Base-by-base conservation (phyloP, 2,329 filamentous ascomycete genomes). In the Grosmannia penicillata region DNA sequence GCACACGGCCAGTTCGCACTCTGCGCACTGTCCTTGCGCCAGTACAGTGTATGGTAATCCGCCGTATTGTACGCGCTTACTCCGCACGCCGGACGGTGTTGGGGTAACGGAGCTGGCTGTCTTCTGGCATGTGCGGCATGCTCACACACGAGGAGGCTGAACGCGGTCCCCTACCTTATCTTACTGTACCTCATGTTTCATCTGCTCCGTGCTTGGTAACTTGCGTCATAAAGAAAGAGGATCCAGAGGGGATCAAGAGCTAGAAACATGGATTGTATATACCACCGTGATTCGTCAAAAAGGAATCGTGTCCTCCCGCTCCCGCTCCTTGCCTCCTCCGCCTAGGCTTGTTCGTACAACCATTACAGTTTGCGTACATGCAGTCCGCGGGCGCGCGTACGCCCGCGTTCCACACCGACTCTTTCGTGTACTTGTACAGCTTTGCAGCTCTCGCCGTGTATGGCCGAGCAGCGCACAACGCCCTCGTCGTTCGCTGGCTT, bases 261-360 rank as follows among this genome's bases (percentile, higher is more conserved):
- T 21, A 36, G 27, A 31, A 37, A 37, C 35, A 37, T 37, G 35
- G 27, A 28, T 21, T 24, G 35, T 37, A 37, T 37, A 37, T 27
- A 37, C 27, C 30, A 27, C 35, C 35, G 35, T 30, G 26, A 30
- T 37, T 30, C 35, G 35, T 30, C 19, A 21, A 21, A n/a, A 30
- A 37, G 21, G 13, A 22, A 19, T n/a, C 19, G 30, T 27, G 35
- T 10, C 27, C 21, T 23, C 35, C 27, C 30, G 11, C 26, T 30
- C 35, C 26, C 25, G 28, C 34, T 28, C 28, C 28, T 36, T 10
- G 18, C n/a, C n/a, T 15, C 34, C 24, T 25, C 33, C 33, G 24
- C 21, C 24, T n/a, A n/a, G 17, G 8, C 17, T 17, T 23, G 17
- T 27, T 10, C 15, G 26, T 9, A 28, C 29, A 31, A 24, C 21